A percentile compares a stretch with the other conserved stretches of the same genome.
Evolutionary conservation across 768 basidiomycete genomes (phyloP).

Genomic region (Amanita thiersii): DNA sequence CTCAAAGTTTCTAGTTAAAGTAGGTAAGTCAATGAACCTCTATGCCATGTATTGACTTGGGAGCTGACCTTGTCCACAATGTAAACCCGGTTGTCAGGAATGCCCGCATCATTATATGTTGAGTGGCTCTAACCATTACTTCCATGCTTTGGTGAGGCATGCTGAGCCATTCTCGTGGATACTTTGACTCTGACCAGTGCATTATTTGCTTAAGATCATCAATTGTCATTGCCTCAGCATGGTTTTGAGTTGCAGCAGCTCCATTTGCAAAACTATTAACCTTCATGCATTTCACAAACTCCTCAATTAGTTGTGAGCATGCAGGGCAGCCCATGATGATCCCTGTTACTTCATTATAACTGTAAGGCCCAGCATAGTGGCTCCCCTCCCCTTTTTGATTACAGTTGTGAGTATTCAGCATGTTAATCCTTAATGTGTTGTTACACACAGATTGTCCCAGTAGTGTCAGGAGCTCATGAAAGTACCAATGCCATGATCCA

Average conservation of each 20-base stretch:
- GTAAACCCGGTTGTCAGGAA: conserved; percentile 6
- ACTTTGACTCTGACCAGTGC: background rate
- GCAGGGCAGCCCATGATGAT: conserved; percentile 1
- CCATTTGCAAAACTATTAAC: background rate
- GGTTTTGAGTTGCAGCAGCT: background rate
- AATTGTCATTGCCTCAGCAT: conserved; percentile 4
- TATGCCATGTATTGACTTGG: too few relatives aligned
- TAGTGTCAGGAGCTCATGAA: too few relatives aligned
- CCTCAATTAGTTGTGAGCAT: background rate
- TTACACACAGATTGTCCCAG: too few relatives aligned
- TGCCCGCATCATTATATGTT: conserved; percentile 4
- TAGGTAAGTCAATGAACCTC: background rate
- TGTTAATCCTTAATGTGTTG: too few relatives aligned
- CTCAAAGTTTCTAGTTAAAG: background rate
- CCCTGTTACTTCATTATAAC: background rate
- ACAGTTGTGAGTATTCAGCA: too few relatives aligned
- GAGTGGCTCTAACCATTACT: background rate
- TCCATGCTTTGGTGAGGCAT: background rate
- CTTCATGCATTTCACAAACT: background rate
- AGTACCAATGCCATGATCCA: too few relatives aligned
- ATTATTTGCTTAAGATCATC: conserved; percentile 3
- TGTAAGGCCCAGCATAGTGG: background rate
- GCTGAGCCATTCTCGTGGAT: background rate
- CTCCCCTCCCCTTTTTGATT: background rate
- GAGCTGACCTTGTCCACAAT: conserved; percentile 8